phyloP scores from a whole-genome alignment of 768 basidiomycete species.

The Epithele typhae region DNA sequence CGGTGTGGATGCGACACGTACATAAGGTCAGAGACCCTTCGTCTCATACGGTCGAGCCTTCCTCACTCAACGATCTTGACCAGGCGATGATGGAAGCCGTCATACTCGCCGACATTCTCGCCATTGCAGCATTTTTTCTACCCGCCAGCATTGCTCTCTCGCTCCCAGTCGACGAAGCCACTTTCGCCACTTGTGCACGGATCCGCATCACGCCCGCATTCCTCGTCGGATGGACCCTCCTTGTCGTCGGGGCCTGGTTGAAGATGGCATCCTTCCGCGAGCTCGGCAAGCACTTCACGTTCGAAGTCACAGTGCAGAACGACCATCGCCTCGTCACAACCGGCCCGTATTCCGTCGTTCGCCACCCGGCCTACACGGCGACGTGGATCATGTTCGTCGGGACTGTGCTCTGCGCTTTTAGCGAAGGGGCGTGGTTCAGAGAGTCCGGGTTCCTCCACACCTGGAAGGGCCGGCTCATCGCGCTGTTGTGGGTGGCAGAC shows the following conservation, averaged over 20 bases:
- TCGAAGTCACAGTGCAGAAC: conserved; percentile 22
- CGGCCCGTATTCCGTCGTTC: conserved; percentile 27
- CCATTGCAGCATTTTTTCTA: too few species aligned
- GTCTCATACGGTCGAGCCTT: too few species aligned
- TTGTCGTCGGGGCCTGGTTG: conserved; percentile 9
- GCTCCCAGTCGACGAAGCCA: background rate
- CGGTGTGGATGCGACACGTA: background rate
- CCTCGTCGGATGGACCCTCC: conserved; percentile 10
- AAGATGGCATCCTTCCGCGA: conserved; percentile 20
- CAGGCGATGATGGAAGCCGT: too few species aligned
- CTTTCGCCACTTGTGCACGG: background rate
- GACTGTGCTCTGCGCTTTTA: conserved; percentile 1
- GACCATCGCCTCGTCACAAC: conserved; percentile 24
- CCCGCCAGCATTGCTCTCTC: background rate
- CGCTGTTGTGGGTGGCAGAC: conserved; percentile 4
- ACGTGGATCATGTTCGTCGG: conserved; percentile 9
- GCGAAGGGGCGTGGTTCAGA: conserved; percentile 15
- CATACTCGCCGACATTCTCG: too few species aligned
- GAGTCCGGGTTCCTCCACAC: conserved; percentile 14
- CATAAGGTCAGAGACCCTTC: conserved; percentile 5
- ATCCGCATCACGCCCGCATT: conserved; percentile 12
- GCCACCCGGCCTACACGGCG: conserved; percentile 26
- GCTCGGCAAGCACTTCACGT: conserved; percentile 27
- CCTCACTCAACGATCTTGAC: too few species aligned
- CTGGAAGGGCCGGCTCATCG: conserved; percentile 4